Percentiles rank a stretch among this genome's conserved stretches.
Conservation (phyloP, 2,329 filamentous ascomycete species). For the Teratosphaeria nubilosa region DNA sequence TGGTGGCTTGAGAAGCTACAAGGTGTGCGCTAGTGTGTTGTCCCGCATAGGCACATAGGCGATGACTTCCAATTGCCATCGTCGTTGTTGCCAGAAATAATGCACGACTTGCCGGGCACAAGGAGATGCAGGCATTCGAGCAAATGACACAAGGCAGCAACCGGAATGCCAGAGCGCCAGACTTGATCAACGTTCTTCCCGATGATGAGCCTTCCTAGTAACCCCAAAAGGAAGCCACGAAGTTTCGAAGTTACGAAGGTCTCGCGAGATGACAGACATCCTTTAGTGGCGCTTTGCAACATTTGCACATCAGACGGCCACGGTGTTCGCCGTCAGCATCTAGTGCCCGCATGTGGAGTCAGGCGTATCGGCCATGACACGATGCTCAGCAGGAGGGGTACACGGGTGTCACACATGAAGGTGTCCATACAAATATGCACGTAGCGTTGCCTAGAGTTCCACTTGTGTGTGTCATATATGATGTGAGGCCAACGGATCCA, state of each 20-base stretch:
- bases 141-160: not conserved
- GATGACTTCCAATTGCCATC: not conserved
- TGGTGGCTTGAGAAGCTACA: not conserved
- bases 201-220: not conserved
- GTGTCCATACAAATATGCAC: not conserved
- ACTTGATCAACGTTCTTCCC: not conserved
- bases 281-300: not conserved
- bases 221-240: not conserved
- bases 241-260: not conserved
- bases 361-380: not conserved
- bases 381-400: not conserved
- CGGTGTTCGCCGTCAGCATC: not conserved
- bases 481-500: not conserved
- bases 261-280: not conserved
- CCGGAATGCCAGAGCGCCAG: not conserved
- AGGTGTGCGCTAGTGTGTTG: not conserved
- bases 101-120: not conserved
- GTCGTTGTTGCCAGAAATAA: not conserved
- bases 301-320: not conserved
- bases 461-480: not conserved
- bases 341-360: not conserved
- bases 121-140: not conserved
- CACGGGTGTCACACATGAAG: not conserved
- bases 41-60: not conserved
- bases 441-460: not conserved